Evolutionary conservation across 768 basidiomycete species (phyloP), one percentile per base, ranked within the genome.

Genomic region (Antrodiella citrinella): DNA sequence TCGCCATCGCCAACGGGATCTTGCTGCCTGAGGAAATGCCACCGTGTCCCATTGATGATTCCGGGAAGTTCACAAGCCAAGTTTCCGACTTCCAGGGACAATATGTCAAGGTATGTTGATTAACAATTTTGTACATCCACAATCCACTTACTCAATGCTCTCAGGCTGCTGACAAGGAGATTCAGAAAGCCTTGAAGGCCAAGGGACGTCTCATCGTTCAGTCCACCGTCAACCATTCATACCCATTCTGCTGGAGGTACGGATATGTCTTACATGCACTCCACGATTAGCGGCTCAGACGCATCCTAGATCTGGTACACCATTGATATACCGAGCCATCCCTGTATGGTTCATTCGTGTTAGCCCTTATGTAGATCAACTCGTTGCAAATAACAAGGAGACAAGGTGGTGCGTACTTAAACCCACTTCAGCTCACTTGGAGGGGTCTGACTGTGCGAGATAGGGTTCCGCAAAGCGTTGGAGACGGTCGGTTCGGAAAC

Each of bases 161-260:
- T 41, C 19, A 93, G 91, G 82, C 82, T 4, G 96, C 96, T 48
- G 96, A 99, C 67, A 88, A 93, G 63, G 83, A 84, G 40, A 96
- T 99, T 59, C 89, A 92, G 70, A 95, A 93, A 63, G 72, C 80
- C 20, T 69, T 99, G 54, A 95, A 96, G 66, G 77, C 81, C 44
- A 88, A 87, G 59, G 91, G 90, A 10, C 80, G 91, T 44, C 75
- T 99, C 48, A 80, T 99, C 53, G 86, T 89, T 7, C 90, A 94
- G 62, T 82, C 85, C 2, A 91, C 86, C 19, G 58, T 93, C 49
- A 85, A 80, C 62, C 96, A 98, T 67, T 84, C 84, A 55, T 98
- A 99, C 62, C 96, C 96, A 10, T 96, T 84, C 76, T 99, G 96
- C 65, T 98, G 96, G 96, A 80, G 93, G 88, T 90, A 53, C 26